These are phyloP conservation scores for Isabelozyma gotoi DNA, from an alignment of 805 yeast species.

Conservation along the genomic window DNA sequence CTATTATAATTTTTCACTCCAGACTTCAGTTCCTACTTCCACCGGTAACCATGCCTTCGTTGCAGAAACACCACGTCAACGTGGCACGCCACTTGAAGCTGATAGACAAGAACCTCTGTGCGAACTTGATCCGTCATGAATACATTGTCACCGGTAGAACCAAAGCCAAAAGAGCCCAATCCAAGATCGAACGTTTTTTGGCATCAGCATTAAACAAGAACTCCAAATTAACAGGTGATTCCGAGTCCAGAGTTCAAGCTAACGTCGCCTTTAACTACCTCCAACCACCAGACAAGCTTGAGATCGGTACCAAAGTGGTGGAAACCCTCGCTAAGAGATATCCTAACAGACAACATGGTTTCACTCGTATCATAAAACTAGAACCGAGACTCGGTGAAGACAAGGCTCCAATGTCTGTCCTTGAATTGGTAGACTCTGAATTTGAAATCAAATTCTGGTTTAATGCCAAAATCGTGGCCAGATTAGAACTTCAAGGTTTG, in stretches of 20 bases:
- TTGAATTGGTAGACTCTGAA: slow-evolving; percentile 76
- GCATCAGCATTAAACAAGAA: slow-evolving; percentile 28
- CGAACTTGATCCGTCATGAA: slow-evolving; percentile 44
- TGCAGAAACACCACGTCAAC: slow-evolving; percentile 41
- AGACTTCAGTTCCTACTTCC: not conserved
- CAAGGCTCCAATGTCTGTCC: slow-evolving; percentile 82
- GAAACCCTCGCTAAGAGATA: slow-evolving; percentile 67
- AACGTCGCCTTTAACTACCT: slow-evolving; percentile 23
- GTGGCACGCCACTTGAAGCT: slow-evolving; percentile 43
- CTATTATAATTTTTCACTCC: not conserved
- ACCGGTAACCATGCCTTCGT: slow-evolving; percentile 33
- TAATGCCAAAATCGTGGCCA: slow-evolving; percentile 81
- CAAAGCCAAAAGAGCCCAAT: slow-evolving; percentile 45
- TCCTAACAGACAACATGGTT: slow-evolving; percentile 67
- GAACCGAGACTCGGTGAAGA: slow-evolving; percentile 85
- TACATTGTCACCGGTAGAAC: slow-evolving; percentile 42
- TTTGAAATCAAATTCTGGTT: slow-evolving; percentile 72
- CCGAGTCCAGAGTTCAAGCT: slow-evolving; percentile 1
- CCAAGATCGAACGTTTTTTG: slow-evolving; percentile 38
- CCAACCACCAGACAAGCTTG: slow-evolving; percentile 50
- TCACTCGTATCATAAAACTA: slow-evolving; percentile 77
- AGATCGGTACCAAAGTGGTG: slow-evolving; percentile 58
- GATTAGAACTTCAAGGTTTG: slow-evolving; percentile 63
- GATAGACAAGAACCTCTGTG: slow-evolving; percentile 45
- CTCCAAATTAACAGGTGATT: slow-evolving; percentile 10